Conservation (phyloP, 106 monocot genomes). For the Chionographis japonica region DNA sequence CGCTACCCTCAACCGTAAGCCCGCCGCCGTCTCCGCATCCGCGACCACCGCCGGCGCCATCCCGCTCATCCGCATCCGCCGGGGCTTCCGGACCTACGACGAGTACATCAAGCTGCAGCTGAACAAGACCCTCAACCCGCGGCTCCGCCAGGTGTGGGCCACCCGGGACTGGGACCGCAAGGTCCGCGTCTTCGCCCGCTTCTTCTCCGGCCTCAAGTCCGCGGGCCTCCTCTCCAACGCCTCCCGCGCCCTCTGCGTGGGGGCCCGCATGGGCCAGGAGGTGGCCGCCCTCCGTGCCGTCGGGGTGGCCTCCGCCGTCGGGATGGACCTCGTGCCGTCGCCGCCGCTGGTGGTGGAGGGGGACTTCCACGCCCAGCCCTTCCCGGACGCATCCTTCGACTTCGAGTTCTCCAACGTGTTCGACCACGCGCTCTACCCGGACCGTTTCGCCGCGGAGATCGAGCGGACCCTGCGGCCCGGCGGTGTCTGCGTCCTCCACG, state of each 20-base stretch:
- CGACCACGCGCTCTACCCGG: slow-evolving; percentile 92
- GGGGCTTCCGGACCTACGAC: slow-evolving; percentile 52
- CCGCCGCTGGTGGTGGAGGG: slow-evolving; percentile 72
- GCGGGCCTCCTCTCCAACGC: slow-evolving; percentile 51
- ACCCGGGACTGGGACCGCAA: slow-evolving; percentile 95
- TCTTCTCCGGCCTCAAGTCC: slow-evolving; percentile 48
- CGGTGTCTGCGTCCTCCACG: slow-evolving; percentile 65
- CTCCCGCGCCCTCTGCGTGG: slow-evolving; percentile 78
- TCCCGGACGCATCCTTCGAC: slow-evolving; percentile 55
- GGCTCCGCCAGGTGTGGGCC: slow-evolving; percentile 72
- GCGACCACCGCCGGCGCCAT: background rate
- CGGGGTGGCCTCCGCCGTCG: slow-evolving; percentile 57
- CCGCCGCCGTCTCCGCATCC: slow-evolving; percentile 13
- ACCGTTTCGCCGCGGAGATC: slow-evolving; percentile 58
- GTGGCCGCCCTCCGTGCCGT: slow-evolving; percentile 61
- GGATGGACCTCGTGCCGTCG: slow-evolving; percentile 78
- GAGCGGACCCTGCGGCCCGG: slow-evolving; percentile 71
- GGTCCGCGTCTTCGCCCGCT: slow-evolving; percentile 61
- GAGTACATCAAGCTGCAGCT: slow-evolving; percentile 77
- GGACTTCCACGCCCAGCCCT: slow-evolving; percentile 88
- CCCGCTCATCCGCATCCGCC: slow-evolving; percentile 61
- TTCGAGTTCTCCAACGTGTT: slow-evolving; percentile 97
- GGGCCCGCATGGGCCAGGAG: slow-evolving; percentile 89
- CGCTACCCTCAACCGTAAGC: background rate
- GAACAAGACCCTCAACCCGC: slow-evolving; percentile 83